Evolutionary conservation across 371 early-diverging fungal genomes (phyloP), one percentile per base, ranked within the genome.

Genomic region (Dinochytrium kinnereticum): DNA sequence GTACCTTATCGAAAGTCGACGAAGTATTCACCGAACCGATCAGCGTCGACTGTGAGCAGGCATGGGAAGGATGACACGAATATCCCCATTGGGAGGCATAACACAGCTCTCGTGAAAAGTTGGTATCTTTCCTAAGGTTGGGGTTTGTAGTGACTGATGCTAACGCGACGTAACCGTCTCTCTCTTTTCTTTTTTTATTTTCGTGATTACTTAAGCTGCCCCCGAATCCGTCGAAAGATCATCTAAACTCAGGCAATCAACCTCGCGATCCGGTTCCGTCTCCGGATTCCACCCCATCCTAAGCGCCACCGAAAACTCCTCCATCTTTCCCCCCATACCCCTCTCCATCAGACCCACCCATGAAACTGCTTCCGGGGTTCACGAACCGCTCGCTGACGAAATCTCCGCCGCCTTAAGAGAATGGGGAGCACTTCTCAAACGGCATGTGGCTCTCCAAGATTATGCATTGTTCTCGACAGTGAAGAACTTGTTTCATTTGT

Each of bases 371-470:
- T 84, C 85, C 0, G 93, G 91, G 15, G 71, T 59, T 36, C 81
- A 81, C 7, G 92, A 93, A 70, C 89, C 91, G 1, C 73, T 93
- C 3, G 83, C 91, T 1, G 93, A 92, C 70, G 92, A 91, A 66
- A 88, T 91, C 59, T 84, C 91, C 17, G 86, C 90, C 2, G 86
- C 85, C 44, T 82, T 91, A 0, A 83, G 90, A 39, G 90, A 91
- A 79, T 91, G 91, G 92, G 84, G 87, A 50, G 78, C 79, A 37
- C 67, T 83, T 24, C 78, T 92, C 24, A 86, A 89, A 59, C 77
- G 67, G 0, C 87, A 87, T 68, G 80, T 93, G 39, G 76, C 81
- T 24, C 66, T 83, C 44, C 85, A 89, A 49, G 78, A 86, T 38
- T 93, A 93, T 65, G 76, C 71, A 1, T 61, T 84, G n/a, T 90